phyloP scores from a whole-genome alignment of 805 yeast genomes.

The Saturnispora quitensis region DNA sequence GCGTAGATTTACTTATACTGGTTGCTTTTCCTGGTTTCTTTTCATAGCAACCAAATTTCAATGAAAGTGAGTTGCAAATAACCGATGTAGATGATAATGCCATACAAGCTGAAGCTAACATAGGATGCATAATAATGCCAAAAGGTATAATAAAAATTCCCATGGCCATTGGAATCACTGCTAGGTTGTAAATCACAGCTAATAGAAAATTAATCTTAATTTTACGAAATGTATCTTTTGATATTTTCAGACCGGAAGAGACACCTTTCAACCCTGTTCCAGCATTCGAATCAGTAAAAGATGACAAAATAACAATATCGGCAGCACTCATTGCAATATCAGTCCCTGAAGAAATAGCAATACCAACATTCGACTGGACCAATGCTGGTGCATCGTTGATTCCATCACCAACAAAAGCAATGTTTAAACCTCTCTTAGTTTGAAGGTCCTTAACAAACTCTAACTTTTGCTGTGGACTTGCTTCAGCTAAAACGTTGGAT shows the following conservation, averaged over 20 bases:
- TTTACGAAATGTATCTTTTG: slow-evolving; percentile 58
- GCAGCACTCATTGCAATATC: slow-evolving; percentile 98
- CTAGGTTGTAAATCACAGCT: slow-evolving; percentile 75
- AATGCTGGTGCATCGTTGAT: slow-evolving; percentile 96
- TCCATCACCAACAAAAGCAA: slow-evolving; percentile 96
- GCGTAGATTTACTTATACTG: background rate
- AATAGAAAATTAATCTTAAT: slow-evolving; percentile 78
- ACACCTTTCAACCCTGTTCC: slow-evolving; percentile 31
- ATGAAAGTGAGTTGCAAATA: slow-evolving; percentile 63
- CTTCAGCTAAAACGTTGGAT: slow-evolving; percentile 61
- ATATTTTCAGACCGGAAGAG: slow-evolving; percentile 55
- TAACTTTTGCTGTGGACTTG: slow-evolving; percentile 71
- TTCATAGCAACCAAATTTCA: slow-evolving; percentile 51
- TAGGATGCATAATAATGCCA: slow-evolving; percentile 71
- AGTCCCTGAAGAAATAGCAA: slow-evolving; percentile 87
- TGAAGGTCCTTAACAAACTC: slow-evolving; percentile 53
- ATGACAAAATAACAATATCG: slow-evolving; percentile 67
- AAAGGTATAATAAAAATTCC: slow-evolving; percentile 74
- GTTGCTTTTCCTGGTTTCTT: background rate
- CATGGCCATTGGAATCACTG: slow-evolving; percentile 92
- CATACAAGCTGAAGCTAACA: slow-evolving; percentile 88
- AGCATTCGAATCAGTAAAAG: slow-evolving; percentile 16
- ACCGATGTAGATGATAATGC: slow-evolving; percentile 88
- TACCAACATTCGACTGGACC: slow-evolving; percentile 79
- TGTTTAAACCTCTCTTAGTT: slow-evolving; percentile 29